Evolutionary conservation across 352 stramenopile genomes (phyloP), one percentile per base, ranked within the genome.

Genomic region (Phytophthora chlamydospora): DNA sequence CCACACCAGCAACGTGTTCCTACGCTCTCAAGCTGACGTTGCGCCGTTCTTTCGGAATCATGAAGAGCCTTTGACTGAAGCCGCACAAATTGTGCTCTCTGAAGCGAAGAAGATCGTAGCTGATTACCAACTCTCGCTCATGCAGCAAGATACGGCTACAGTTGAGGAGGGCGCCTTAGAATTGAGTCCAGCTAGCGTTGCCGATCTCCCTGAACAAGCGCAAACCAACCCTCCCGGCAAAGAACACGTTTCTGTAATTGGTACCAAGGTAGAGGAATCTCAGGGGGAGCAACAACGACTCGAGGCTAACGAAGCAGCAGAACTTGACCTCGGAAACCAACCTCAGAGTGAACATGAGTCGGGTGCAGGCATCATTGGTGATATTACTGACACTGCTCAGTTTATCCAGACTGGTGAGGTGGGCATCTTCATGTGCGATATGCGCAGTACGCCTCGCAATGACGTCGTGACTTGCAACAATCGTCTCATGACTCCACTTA

Each of bases 391-490:
- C 36, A 65, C 66, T 2, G 50, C 66, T 10, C 57, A 78, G 58
- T 75, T 83, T 19, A 59, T 85, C 34, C 73, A 85, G 31, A 50
- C 68, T 13, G 73, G 68, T 7, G 72, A 80, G 14, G 70, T 90
- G 16, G 77, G 75, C 6, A 57, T 92, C 6, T 94, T 94, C 56
- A 63, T 91, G 31, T 85, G 75, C 45, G 83, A 93, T 62, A 77
- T 86, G 61, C 64, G 79, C 27, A 65, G 35, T 34, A 69, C 68
- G 0, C 32, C 42, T 44, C 50, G 2, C 7, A 53, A 71, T 33
- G 75, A 89, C 9, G 16, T 70, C 0, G 85, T 94, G 29, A 88
- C 85, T 9, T 94, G 85, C 57, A 90, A 89, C 44, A 68, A 75
- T 27, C 75, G 85, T 6, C 63, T 94, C 11, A 4, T 73, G 12